Conservation (phyloP, 2,329 filamentous ascomycete genomes). For the Malbranchea zuffiana region DNA sequence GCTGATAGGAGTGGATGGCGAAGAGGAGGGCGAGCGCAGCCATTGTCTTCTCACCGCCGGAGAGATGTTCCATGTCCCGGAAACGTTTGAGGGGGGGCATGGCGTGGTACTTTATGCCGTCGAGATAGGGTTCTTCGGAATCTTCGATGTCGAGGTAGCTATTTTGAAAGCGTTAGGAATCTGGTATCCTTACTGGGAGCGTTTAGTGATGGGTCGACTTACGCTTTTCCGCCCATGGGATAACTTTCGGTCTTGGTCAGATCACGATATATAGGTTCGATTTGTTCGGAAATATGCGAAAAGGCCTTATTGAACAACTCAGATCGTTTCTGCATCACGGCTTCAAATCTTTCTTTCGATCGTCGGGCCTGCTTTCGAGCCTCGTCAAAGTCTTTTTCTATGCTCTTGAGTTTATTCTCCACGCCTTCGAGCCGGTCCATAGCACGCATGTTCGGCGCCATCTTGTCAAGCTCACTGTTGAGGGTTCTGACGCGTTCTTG, state of each 20-base stretch:
- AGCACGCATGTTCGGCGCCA: conserved; percentile 93
- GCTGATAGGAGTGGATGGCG: conserved; percentile 92
- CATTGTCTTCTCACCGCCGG: conserved; percentile 97
- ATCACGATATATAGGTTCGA: conserved; percentile 87
- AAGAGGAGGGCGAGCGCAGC: conserved; percentile 92
- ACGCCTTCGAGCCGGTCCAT: conserved; percentile 83
- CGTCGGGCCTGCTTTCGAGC: conserved; percentile 62
- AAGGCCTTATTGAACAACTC: conserved; percentile 95
- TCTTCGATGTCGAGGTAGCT: conserved; percentile 88
- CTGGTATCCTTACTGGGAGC: not conserved
- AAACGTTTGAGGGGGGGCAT: conserved; percentile 98
- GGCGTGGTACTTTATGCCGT: conserved; percentile 94
- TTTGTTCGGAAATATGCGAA: conserved; percentile 87
- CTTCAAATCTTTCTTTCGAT: conserved; percentile 73
- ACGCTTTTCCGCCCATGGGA: conserved; percentile 72
- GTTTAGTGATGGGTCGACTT: conserved; percentile 17
- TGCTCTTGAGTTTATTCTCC: conserved; percentile 67
- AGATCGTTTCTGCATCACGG: conserved; percentile 68
- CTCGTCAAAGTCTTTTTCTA: conserved; percentile 81
- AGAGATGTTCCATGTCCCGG: conserved; percentile 97
- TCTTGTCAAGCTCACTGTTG: conserved; percentile 73
- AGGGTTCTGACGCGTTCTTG: conserved; percentile 67
- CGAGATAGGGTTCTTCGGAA: conserved; percentile 89
- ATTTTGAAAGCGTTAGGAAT: conserved; percentile 4
- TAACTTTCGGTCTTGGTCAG: conserved; percentile 84